A percentile compares a stretch with the other conserved stretches of the same genome.
These are phyloP conservation scores for Macrotyloma uniflorum DNA, from an alignment of 306 rosid species.

Conservation along the genomic window DNA sequence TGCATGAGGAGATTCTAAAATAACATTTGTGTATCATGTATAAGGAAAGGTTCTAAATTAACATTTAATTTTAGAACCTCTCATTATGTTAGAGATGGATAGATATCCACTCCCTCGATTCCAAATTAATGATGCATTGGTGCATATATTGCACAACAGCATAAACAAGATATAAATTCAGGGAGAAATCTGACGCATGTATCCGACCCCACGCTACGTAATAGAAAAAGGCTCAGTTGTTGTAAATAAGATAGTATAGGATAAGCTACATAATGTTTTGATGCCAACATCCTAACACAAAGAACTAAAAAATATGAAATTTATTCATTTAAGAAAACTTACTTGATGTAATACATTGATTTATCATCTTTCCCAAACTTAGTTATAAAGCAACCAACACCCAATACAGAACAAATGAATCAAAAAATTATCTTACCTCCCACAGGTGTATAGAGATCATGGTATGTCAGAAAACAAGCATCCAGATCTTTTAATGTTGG, in stretches of 20 bases:
- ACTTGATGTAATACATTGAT: background rate
- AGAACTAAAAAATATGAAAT: background rate
- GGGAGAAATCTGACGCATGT: background rate
- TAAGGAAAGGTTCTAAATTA: background rate
- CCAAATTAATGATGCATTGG: background rate
- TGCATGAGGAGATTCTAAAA: background rate
- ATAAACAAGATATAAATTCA: background rate
- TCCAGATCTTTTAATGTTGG: slow-evolving; percentile 89
- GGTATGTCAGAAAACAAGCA: slow-evolving; percentile 92
- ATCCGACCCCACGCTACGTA: background rate
- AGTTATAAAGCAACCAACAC: background rate
- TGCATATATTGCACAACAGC: background rate
- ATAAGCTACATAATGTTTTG: background rate
- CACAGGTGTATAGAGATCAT: slow-evolving; percentile 59
- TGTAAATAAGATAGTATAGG: background rate
- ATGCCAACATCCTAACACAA: slow-evolving; percentile 26
- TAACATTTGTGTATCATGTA: background rate
- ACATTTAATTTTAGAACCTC: background rate
- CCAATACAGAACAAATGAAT: background rate
- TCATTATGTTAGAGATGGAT: background rate
- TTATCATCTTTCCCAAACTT: background rate
- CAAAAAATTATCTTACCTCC: slow-evolving; percentile 56
- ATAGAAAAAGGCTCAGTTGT: background rate
- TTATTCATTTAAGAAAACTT: background rate
- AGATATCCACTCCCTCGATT: background rate